Base-by-base conservation (phyloP, 768 basidiomycete genomes). In the Rhodotorula taiwanensis region DNA sequence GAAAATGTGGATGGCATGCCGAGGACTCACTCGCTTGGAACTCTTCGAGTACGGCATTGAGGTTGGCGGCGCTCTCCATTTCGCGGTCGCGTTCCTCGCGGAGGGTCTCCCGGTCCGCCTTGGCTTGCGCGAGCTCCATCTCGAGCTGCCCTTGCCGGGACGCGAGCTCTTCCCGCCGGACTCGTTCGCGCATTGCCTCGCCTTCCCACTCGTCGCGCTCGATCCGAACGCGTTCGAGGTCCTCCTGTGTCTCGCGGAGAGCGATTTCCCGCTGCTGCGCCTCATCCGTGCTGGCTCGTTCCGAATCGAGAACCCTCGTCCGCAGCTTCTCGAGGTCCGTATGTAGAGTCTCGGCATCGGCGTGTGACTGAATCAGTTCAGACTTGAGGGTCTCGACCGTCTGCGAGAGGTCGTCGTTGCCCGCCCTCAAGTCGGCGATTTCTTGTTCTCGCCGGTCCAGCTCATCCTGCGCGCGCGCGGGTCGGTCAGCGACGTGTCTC, bases 31-130 rank as follows among this genome's bases (percentile, higher is more conserved):
- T 86, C 56, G 84, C 80, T 77, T 98, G 91, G 77, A 98, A 99
- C 76, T 98, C 95, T 73, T 89, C 86, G 71, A 99, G 77, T 6
- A 99, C 95, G 5, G 87, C 86, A 75, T 97, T 89, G 62, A 99
- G 75, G 76, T 98, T 98, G 11, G 76, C 79, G 7, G 85, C 83
- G 71, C 86, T 87, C 77, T 89, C 85, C 65, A 79, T 64, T 58
- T 72, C 72, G n/a, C 66, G 43, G 33, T 73, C 72, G 25, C 65
- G 44, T 43, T 74, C 74, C 31, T 69, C 70, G 34, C 65, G 49
- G 36, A 73, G 52, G 27, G 50, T 43, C 55, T 78, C 77, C 36
- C 68, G 60, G 34, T 74, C 74, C 25, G 78, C 75, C 64, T 85
- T 84, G 44, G 90, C 78, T 65, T 84, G 83, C 0, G 72, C 78